A percentile compares a stretch with the other conserved stretches of the same genome.
phyloP scores from a whole-genome alignment of 495 filamentous ascomycete species.

The Trichoderma gamsii region DNA sequence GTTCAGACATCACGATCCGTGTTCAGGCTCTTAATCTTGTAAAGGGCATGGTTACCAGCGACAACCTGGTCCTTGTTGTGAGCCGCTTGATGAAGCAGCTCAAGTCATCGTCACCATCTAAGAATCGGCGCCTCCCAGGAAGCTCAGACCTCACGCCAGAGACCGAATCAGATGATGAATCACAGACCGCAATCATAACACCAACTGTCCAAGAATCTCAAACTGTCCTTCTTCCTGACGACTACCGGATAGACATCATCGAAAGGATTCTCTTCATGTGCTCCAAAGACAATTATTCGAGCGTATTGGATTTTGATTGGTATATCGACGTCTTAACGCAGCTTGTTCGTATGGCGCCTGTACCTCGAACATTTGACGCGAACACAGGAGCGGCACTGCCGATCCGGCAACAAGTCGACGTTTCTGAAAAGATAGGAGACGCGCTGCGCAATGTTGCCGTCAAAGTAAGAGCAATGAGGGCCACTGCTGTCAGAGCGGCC shows the following conservation, averaged over 20 bases:
- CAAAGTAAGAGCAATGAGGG: slow-evolving; percentile 75
- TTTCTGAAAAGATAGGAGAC: slow-evolving; percentile 67
- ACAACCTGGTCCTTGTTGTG: slow-evolving; percentile 77
- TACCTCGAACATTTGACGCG: slow-evolving; percentile 27
- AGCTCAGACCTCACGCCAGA: slow-evolving; percentile 32
- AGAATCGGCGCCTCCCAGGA: slow-evolving; percentile 27
- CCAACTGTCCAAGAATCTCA: slow-evolving; percentile 31
- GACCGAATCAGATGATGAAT: slow-evolving; percentile 57
- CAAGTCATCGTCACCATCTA: slow-evolving; percentile 41
- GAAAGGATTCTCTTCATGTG: slow-evolving; percentile 81
- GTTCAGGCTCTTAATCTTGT: slow-evolving; percentile 86
- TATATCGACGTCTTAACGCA: slow-evolving; percentile 82
- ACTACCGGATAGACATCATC: slow-evolving; percentile 76
- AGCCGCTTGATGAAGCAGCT: slow-evolving; percentile 82
- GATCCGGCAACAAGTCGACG: slow-evolving; percentile 32
- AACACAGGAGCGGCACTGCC: slow-evolving; percentile 21
- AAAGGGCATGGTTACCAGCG: slow-evolving; percentile 81
- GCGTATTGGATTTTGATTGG: slow-evolving; percentile 90
- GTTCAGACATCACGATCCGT: slow-evolving; percentile 91
- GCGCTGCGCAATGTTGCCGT: slow-evolving; percentile 86
- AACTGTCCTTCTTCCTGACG: slow-evolving; percentile 57
- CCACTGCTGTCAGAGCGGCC: slow-evolving; percentile 74
- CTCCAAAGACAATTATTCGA: slow-evolving; percentile 79
- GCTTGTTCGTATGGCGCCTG: slow-evolving; percentile 62
- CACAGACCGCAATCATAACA: slow-evolving; percentile 37